Evolutionary conservation across 1,284 basidiomycete genomes (phyloP).

Genomic region (Cryptococcus hybrid): DNA sequence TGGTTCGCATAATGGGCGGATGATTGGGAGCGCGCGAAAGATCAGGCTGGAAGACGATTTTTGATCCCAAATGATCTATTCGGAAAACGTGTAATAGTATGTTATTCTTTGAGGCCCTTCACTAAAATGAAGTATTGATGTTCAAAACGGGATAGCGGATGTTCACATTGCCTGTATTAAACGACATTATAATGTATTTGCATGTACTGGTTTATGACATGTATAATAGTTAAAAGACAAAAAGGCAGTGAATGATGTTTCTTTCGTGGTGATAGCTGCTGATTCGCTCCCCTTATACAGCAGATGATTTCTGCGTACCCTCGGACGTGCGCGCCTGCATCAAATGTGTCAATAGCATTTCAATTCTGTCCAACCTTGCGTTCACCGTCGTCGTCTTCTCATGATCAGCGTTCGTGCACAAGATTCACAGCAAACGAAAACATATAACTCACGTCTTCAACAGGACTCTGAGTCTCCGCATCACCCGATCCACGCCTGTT

Average conservation of each 20-base stretch:
- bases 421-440: not conserved
- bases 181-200: too few species aligned
- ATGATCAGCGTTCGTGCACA: not conserved
- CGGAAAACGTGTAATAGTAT: too few species aligned
- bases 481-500: slow-evolving; percentile 40
- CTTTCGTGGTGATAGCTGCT: not conserved
- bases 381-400: slow-evolving; percentile 15
- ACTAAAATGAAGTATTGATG: too few species aligned
- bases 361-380: slow-evolving; percentile 27
- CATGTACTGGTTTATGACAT: too few species aligned
- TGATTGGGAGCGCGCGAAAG: slow-evolving; percentile 40
- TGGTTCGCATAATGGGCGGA: slow-evolving; percentile 29
- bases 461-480: slow-evolving; percentile 13
- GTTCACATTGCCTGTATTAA: too few species aligned
- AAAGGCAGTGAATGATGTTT: not conserved
- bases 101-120: not conserved
- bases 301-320: not conserved
- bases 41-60: slow-evolving; percentile 36
- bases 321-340: not conserved
- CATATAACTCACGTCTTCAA: slow-evolving; percentile 17
- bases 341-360: slow-evolving; percentile 24
- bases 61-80: slow-evolving; percentile 1
- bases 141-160: too few species aligned
- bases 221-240: not conserved
- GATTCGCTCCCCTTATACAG: not conserved